phyloP scores from a whole-genome alignment of 345 rosid genomes.

The Luvunga scandens region DNA sequence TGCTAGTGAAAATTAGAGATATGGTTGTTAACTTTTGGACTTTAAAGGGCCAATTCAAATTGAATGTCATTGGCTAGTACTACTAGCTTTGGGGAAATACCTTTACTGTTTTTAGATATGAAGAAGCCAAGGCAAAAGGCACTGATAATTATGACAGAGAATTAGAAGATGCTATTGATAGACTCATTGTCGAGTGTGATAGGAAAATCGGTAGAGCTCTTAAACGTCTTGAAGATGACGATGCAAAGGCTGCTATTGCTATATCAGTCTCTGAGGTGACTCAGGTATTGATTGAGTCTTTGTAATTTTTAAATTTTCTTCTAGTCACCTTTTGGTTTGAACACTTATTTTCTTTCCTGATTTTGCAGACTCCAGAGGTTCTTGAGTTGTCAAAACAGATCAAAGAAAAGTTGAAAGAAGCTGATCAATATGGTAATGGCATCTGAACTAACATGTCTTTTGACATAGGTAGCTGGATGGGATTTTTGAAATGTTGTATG shows the following conservation, averaged over 20 bases:
- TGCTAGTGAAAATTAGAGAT: neutral
- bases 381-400: constrained; percentile 85
- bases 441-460: neutral
- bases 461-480: neutral
- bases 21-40: neutral
- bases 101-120: constrained; percentile 61
- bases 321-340: neutral
- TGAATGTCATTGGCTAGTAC: neutral
- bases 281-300: constrained; percentile 48
- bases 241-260: constrained; percentile 99
- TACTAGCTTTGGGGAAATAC: neutral
- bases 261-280: constrained; percentile 97
- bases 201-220: constrained; percentile 95
- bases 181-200: constrained; percentile 95
- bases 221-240: constrained; percentile 98
- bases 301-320: neutral
- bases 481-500: neutral
- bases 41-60: neutral
- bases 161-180: constrained; percentile 92
- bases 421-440: constrained; percentile 71
- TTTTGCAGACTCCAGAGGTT: constrained; percentile 70
- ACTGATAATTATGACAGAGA: constrained; percentile 84
- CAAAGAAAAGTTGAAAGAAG: constrained; percentile 92
- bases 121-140: constrained; percentile 85
- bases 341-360: neutral